These are phyloP conservation scores for Amanita subjunquillea DNA, from an alignment of 768 basidiomycete species.

Conservation along the genomic window DNA sequence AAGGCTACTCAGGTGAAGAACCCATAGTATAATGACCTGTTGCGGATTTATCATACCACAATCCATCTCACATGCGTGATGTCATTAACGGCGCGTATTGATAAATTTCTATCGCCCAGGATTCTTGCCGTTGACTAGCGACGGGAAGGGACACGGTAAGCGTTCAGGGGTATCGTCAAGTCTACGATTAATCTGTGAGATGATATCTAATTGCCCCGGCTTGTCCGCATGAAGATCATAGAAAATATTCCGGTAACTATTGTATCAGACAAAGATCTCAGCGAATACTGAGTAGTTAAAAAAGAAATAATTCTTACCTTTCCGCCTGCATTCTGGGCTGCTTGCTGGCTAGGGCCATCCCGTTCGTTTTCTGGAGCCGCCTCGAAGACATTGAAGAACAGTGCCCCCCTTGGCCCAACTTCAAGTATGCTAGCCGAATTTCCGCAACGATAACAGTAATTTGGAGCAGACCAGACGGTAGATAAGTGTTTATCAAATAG, in stretches of 20 bases:
- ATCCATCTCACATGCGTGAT: too few relatives aligned
- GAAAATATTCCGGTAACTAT: conserved; percentile 78
- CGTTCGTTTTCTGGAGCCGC: conserved; percentile 97
- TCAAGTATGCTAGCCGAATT: conserved; percentile 96
- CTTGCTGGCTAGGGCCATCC: conserved; percentile 79
- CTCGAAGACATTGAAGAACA: conserved; percentile 97
- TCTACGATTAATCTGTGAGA: not conserved
- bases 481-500: conserved; percentile 92
- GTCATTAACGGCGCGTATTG: not conserved
- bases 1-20: conserved; percentile 6
- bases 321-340: conserved; percentile 55
- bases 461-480: conserved; percentile 98
- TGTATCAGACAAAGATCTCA: conserved; percentile 6
- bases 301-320: conserved; percentile 38
- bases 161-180: not conserved
- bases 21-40: not conserved
- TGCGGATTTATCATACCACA: not conserved
- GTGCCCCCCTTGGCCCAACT: conserved; percentile 78
- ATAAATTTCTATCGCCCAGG: not conserved
- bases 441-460: conserved; percentile 97
- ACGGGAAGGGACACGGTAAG: not conserved
- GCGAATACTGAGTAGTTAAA: conserved; percentile 5
- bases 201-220: not conserved
- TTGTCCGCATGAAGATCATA: conserved; percentile 19
- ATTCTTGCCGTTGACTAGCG: not conserved